Percentiles rank a stretch among this genome's conserved stretches.
Evolutionary conservation across 1,284 basidiomycete genomes (phyloP).

Genomic region (Ceratobasidium sp.): DNA sequence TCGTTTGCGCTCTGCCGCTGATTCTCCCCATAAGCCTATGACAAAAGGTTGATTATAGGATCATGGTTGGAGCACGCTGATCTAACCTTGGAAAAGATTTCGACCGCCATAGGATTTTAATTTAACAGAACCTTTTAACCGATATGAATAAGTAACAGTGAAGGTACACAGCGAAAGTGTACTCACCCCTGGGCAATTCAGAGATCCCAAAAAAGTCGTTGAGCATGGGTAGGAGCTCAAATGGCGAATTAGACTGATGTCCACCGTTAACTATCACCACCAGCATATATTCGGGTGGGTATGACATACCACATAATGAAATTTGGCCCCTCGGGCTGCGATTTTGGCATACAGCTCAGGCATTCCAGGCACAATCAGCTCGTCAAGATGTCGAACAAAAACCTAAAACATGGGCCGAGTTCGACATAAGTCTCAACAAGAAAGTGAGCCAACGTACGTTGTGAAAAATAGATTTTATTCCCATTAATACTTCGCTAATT

Average conservation of each 20-base stretch:
- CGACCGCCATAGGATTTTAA: constrained; percentile 85
- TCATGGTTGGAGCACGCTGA: constrained; percentile 20
- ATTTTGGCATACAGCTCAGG: constrained; percentile 80
- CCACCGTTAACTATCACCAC: constrained; percentile 29
- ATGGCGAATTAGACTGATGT: constrained; percentile 85
- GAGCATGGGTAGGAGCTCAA: constrained; percentile 83
- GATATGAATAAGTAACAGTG: constrained; percentile 44
- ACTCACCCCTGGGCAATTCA: constrained; percentile 68
- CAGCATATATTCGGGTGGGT: neutral
- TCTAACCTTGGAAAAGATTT: constrained; percentile 75
- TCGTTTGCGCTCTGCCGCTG: constrained; percentile 79
- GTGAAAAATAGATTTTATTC: constrained; percentile 78
- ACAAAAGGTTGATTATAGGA: constrained; percentile 54
- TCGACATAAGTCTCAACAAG: neutral
- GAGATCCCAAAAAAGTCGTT: constrained; percentile 80
- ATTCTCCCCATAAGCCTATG: constrained; percentile 57
- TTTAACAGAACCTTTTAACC: constrained; percentile 66
- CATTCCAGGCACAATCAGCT: constrained; percentile 87
- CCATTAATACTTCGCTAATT: constrained; percentile 73
- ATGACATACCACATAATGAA: constrained; percentile 84
- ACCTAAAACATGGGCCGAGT: neutral
- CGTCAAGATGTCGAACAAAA: constrained; percentile 78
- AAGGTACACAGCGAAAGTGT: constrained; percentile 45
- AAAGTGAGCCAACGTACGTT: constrained; percentile 60
- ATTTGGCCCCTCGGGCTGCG: constrained; percentile 74